Evolutionary conservation across 2,329 filamentous ascomycete species (phyloP).

Genomic region (Aspergillus amoenus): DNA sequence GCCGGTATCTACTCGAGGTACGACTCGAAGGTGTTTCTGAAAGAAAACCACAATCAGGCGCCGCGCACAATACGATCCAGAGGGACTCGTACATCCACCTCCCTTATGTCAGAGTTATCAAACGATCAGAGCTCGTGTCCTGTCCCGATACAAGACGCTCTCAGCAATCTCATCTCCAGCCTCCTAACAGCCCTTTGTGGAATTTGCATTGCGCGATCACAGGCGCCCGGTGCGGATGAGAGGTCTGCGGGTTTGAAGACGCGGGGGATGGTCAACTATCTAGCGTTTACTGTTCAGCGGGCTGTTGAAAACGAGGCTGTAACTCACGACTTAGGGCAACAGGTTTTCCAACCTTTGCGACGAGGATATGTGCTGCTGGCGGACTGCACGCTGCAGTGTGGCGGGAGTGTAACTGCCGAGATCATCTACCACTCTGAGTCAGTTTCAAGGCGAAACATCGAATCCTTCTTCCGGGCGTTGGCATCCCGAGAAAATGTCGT

Average conservation of each 20-base stretch:
- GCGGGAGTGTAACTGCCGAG: constrained; percentile 17
- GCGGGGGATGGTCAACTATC: constrained; percentile 23
- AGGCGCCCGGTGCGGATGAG: constrained; percentile 15
- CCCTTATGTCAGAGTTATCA: constrained; percentile 1
- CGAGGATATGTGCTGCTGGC: constrained; percentile 35
- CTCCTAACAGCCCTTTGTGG: constrained; percentile 37
- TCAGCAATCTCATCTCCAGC: constrained; percentile 38
- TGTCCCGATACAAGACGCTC: constrained; percentile 34
- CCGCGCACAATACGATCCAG: constrained; percentile 2
- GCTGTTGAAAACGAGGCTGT: constrained; percentile 18
- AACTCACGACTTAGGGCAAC: constrained; percentile 6
- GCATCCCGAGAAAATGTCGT: constrained; percentile 31
- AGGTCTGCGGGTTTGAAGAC: constrained; percentile 23
- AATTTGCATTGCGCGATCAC: constrained; percentile 37
- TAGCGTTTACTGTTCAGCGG: constrained; percentile 26
- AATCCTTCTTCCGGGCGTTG: constrained; percentile 30
- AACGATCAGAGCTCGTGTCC: constrained; percentile 25
- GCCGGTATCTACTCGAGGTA: constrained; percentile 16
- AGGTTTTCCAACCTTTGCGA: constrained; percentile 28
- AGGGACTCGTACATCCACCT: constrained; percentile 21
- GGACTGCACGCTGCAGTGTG: constrained; percentile 29
- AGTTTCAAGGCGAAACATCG: constrained; percentile 23
- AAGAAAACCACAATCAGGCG: neutral
- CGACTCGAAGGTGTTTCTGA: neutral
- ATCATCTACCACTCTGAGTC: constrained; percentile 11